Base-by-base conservation (phyloP, 1,284 basidiomycete genomes). In the Cerioporus squamosus region DNA sequence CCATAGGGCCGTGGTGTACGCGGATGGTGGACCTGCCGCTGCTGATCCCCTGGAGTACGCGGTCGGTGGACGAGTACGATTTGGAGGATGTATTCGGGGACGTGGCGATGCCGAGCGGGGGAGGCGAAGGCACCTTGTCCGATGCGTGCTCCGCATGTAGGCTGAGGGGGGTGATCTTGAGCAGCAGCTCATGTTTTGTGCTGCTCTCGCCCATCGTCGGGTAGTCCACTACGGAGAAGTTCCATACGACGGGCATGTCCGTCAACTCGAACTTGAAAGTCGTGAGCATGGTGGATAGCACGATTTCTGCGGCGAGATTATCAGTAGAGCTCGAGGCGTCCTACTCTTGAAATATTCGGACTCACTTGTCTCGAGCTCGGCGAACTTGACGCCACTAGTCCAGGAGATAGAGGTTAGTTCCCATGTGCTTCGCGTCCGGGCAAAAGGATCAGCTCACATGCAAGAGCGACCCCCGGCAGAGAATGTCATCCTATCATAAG, bases 1-100 rank as follows among this genome's bases (percentile, higher is more conserved):
- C 97, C 24, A 99, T 91, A 1, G 96, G 90, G 64, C 97, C 96
- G 64, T 93, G 90, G 70, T 98, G 97, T 42, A 93, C 84, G 14
- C 93, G 87, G 52, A 98, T 78, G 54, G 84, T 85, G 36, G 81
- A 80, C 62, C 86, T 87, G 59, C 66, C 53, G 18, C 71, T 68
- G 1, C 72, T 55, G 48, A 60, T 59, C 31, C 59, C 59, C 47
- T 66, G 79, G 47, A 81, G 64, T 22, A 66, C 36, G 22, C 65
- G 77, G 38, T 77, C 74, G 8, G 81, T 80, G 47, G 85, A 75
- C 62, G 78, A 79, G 5, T 77, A 76, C 77, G 29, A 79, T 75
- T 12, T 76, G 70, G n/a, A 73, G 24, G 81, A 82, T 31, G 79
- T 72, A 6, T 78, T 77, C 33, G 80, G 80, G 58, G 76, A 73